Evolutionary conservation across 1,139 yeast species (phyloP), one percentile per base, ranked within the genome.

Genomic region (Kodamaea sp.): DNA sequence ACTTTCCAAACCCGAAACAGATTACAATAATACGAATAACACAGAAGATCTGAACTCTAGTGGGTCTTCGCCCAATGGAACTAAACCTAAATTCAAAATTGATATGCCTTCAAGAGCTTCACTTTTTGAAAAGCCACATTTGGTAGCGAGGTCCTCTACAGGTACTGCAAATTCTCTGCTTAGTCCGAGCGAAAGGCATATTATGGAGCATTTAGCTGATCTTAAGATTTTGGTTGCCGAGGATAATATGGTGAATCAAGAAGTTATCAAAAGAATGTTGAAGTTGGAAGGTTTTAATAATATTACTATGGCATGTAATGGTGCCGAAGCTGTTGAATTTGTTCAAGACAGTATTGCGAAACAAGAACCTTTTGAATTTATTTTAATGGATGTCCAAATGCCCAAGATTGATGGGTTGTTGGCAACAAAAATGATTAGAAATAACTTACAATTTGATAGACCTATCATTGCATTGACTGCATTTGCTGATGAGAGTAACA

Each of bases 361-460:
- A 10, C 60, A 64, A 24, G 60, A 57, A n/a, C 51, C 59, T 22
- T 88, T 73, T 58, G 92, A 86, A 53, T 63, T 92, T 39, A 78
- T 92, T 6, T 85, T 92, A 55, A 90, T 92, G 97, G 98, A 92
- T 63, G 88, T 92, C 37, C 96, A 89, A 60, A 92, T 92, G 98
- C 98, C 97, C 2, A 81, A 78, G 50, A 73, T 87, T 49, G 95
- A 89, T 58, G 98, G 98, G 2, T 63, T 90, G 32, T 70, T 79
- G 26, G 95, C 97, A 1, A 87, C 97, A 0, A 76, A 70, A 50
- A 69, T 75, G 57, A 85, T 92, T 32, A 71, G 96, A 36, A 65
- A 74, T 25, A 80, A 82, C 36, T 63, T 86, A 40, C 73, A 77
- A 4, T 89, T 77, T 57, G 65, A 67, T 1, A 75, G 77, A 23